Base-by-base conservation (phyloP, 768 basidiomycete species). In the Butyriboletus loyo region DNA sequence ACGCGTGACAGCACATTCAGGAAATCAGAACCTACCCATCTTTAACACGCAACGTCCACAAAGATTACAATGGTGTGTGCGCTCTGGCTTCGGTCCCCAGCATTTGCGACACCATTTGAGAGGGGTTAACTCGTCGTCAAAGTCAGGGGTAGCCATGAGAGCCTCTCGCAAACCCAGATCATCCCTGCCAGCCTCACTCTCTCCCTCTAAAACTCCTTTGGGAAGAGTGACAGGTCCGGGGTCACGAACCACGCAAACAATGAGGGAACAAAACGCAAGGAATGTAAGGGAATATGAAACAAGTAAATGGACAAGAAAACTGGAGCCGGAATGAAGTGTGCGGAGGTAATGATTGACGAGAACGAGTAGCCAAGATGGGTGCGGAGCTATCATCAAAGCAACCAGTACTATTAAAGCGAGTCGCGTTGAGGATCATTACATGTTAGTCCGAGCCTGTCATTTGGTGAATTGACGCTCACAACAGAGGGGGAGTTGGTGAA, bases 41-140 rank as follows among this genome's bases (percentile, higher is more conserved):
- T 91, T 92, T 35, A 92, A 71, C 11, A 92, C 85, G 64, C 91
- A 92, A 34, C 88, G 78, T 34, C 83, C 81, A 65, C 90, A 93
- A 30, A 78, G 65, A 14, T 76, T 78, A 62, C 89, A 93, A 62
- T 93, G 90, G 62, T 92, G 90, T 2, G 88, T 70, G 43, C 91
- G 76, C 59, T 91, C 89, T 5, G 89, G 87, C 70, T 87, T 90
- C 0, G 87, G 84, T 39, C 76, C 81, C 82, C 82, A 87, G 64
- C 90, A 93, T 54, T 83, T 84, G 48, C 83, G 78, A 66, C 89
- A 92, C 87, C 87, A 92, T 56, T 75, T 83, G 21, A 78, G 80
- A 1, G 84, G 83, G 5, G 72, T 73, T 50, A 77, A 72, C 45
- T 84, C 83, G 30, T 77, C 73, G 46, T 87, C 84, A 32, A 78